Conservation (phyloP, 2,329 filamentous ascomycete species). For the Stromatinia cepivora region DNA sequence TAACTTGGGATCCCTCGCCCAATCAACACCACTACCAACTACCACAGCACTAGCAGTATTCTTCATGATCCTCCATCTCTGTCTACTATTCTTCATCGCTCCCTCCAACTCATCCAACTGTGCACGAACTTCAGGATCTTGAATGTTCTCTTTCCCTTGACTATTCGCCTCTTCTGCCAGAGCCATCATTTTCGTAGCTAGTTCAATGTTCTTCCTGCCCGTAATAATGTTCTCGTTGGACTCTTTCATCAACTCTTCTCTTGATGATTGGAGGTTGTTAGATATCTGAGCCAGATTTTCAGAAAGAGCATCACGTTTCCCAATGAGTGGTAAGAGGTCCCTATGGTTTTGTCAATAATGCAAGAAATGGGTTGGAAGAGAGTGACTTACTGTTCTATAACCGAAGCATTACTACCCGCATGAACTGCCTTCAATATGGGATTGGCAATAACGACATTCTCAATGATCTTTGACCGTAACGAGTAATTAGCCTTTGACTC, state of each 20-base stretch:
- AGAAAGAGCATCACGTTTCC: constrained; percentile 67
- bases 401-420: constrained; percentile 60
- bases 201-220: constrained; percentile 60
- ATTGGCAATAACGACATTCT: constrained; percentile 69
- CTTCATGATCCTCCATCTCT: constrained; percentile 74
- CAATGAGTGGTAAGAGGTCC: constrained; percentile 61
- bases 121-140: constrained; percentile 52
- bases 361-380: constrained; percentile 18
- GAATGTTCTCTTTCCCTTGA: constrained; percentile 55
- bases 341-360: constrained; percentile 29
- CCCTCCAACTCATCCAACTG: constrained; percentile 60
- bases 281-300: constrained; percentile 62
- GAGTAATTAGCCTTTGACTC: constrained; percentile 69
- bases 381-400: constrained; percentile 63
- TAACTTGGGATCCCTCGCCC: constrained; percentile 69
- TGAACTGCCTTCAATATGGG: constrained; percentile 79
- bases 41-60: constrained; percentile 76
- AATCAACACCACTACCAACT: constrained; percentile 79
- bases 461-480: constrained; percentile 67
- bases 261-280: constrained; percentile 51
- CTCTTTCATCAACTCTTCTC: constrained; percentile 54
- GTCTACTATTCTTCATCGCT: constrained; percentile 61
- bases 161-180: constrained; percentile 58
- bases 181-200: constrained; percentile 62
- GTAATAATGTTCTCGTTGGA: constrained; percentile 59